phyloP scores from a whole-genome alignment of 768 basidiomycete species.

The Myochromella boudieri region DNA sequence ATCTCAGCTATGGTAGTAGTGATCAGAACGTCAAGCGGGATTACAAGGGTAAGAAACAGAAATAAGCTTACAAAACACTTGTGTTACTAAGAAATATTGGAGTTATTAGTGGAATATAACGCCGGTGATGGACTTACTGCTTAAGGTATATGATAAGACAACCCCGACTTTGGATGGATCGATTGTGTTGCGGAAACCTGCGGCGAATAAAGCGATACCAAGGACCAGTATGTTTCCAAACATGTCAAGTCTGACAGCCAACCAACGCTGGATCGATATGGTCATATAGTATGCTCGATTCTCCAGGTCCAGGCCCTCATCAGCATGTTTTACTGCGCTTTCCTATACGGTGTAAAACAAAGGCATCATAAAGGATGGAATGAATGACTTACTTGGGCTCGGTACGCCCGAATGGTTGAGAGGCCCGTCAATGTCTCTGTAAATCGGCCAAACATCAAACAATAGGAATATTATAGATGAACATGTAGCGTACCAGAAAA shows the following conservation, averaged over 20 bases:
- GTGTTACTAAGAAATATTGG: conserved; percentile 34
- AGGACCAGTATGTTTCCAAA: conserved; percentile 66
- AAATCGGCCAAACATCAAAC: background rate
- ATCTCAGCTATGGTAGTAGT: conserved; percentile 43
- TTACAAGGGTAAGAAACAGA: background rate
- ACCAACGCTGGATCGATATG: conserved; percentile 63
- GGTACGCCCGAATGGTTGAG: conserved; percentile 61
- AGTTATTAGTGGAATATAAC: background rate
- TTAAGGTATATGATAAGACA: conserved; percentile 48
- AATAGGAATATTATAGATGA: background rate
- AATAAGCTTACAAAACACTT: conserved; percentile 40
- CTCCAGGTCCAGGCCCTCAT: conserved; percentile 54
- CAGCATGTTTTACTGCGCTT: conserved; percentile 49
- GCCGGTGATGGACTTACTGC: conserved; percentile 36
- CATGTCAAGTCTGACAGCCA: conserved; percentile 60
- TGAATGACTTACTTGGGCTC: conserved; percentile 40
- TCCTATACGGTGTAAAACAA: conserved; percentile 26
- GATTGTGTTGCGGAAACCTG: conserved; percentile 54
- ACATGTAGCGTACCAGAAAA: conserved; percentile 44
- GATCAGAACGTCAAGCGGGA: background rate
- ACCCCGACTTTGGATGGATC: conserved; percentile 51
- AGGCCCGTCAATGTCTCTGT: conserved; percentile 63
- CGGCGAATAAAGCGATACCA: conserved; percentile 69
- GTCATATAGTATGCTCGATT: conserved; percentile 67
- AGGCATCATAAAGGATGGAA: background rate